Base-by-base conservation (phyloP, 176 grass and related monocot species). In the Carex myosuroides region DNA sequence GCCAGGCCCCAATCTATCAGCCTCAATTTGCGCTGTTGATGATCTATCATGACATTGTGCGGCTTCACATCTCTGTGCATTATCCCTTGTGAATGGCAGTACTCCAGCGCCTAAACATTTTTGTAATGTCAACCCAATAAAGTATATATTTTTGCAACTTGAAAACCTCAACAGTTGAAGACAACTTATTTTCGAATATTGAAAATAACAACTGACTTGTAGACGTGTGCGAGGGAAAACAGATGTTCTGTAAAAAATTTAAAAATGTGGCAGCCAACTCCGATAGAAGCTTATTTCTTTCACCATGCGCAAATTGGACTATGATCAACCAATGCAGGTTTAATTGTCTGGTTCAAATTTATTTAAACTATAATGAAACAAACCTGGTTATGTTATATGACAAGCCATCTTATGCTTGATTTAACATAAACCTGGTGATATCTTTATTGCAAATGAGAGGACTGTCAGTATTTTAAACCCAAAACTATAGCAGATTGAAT, bases 1-100 rank as follows among this genome's bases (percentile, higher is more conserved):
- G 96, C 96, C 26, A 99, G 89, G 88, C 96, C 96, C 93, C 96
- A 99, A 39, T 99, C 93, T 93, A 99, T 95, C 81, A 99, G 91
- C 80, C 88, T 79, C 85, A 99, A 89, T 80, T 95, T 92, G 70
- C 83, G 86, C 17, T 93, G 92, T 84, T 88, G 89, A 84, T 95
- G 96, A 88, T 99, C 93, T 55, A 99, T 95, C 96, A 99, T 95
- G 64, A 95, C 84, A 90, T 99, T 99, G 67, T 99, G 96, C 70
- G 93, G 93, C 76, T 95, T 99, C 64, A 99, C 93, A 82, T 99
- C 96, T 89, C 96, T 72, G 50, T 99, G 96, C 96, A 99, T 95
- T 81, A 99, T 95, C 59, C 96, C 93, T 72, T 79, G 88, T 60
- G 96, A 99, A 70, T 99, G 96, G 89, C 88, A 99, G 80, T 92